A percentile compares a stretch with the other conserved stretches of the same genome.
phyloP scores from a whole-genome alignment of 1,284 basidiomycete genomes.

The Apiotrichum gracile region DNA sequence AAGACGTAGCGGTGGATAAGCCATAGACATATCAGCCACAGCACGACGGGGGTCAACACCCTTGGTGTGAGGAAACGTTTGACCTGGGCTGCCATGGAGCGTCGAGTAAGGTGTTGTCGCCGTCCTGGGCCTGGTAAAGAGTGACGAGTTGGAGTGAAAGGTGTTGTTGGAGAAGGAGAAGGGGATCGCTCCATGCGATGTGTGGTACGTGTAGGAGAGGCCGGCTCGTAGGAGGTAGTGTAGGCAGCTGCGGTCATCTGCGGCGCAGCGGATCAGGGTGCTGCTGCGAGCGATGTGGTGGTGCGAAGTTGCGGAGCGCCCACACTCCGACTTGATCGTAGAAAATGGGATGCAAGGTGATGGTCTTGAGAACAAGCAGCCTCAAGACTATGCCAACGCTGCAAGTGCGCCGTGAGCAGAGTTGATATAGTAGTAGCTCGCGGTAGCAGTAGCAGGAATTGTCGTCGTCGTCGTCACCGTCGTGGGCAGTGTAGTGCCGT shows the following conservation, averaged over 20 bases:
- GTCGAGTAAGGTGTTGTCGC: not conserved
- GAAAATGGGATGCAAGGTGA: too few relatives aligned
- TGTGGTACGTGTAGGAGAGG: not conserved
- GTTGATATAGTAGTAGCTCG: too few relatives aligned
- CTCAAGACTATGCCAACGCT: too few relatives aligned
- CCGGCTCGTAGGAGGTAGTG: not conserved
- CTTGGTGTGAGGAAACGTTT: slow-evolving; percentile 16
- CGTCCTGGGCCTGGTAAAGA: not conserved
- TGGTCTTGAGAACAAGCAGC: too few relatives aligned
- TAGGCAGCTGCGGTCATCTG: not conserved
- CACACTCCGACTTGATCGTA: too few relatives aligned
- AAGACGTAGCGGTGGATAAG: slow-evolving; percentile 24
- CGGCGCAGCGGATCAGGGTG: too few relatives aligned
- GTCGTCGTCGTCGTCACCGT: too few relatives aligned
- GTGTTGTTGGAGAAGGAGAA: not conserved
- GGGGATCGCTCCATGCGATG: not conserved
- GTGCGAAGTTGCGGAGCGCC: too few relatives aligned
- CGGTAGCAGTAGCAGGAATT: too few relatives aligned
- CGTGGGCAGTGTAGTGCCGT: too few relatives aligned
- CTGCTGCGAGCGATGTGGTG: too few relatives aligned
- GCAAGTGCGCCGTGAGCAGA: too few relatives aligned
- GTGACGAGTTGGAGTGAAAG: not conserved
- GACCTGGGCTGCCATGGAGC: not conserved
- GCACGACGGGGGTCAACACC: slow-evolving; percentile 16
- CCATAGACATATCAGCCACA: slow-evolving; percentile 25